Percentiles rank a stretch among this genome's conserved stretches.
These are phyloP conservation scores for Poa annua DNA, from an alignment of 176 grass and related monocot species.

Conservation along the genomic window DNA sequence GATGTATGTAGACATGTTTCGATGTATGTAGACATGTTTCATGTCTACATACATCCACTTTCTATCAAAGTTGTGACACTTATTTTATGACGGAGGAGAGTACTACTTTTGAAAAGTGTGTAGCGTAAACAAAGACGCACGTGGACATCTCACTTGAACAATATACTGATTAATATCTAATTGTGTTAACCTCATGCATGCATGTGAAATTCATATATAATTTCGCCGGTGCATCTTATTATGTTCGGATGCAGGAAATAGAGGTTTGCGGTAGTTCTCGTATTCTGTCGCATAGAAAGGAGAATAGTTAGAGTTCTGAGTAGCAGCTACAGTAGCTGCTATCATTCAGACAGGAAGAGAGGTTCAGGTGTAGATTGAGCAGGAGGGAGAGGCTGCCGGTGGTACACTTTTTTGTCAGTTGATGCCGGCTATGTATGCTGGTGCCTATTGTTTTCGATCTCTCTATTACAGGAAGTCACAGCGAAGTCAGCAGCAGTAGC, in stretches of 20 bases:
- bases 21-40: too few species aligned
- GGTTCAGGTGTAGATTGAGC: background rate
- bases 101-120: background rate
- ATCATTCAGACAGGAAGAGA: background rate
- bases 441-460: background rate
- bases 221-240: background rate
- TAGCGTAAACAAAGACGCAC: conserved; percentile 15
- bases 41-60: too few species aligned
- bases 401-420: conserved; percentile 10
- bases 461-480: background rate
- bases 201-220: conserved; percentile 34
- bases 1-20: too few species aligned
- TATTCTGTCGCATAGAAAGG: background rate
- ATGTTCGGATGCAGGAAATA: background rate
- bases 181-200: background rate
- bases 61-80: too few species aligned
- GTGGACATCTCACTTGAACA: conserved; percentile 1
- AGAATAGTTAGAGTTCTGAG: background rate
- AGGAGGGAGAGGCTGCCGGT: background rate
- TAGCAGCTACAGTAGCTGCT: too few species aligned
- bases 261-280: background rate
- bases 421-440: conserved; percentile 36
- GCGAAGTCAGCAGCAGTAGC: background rate
- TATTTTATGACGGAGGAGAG: too few species aligned
- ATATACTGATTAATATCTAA: background rate